phyloP scores from a whole-genome alignment of 371 early-diverging fungal species.

The Mucor irregularis region DNA sequence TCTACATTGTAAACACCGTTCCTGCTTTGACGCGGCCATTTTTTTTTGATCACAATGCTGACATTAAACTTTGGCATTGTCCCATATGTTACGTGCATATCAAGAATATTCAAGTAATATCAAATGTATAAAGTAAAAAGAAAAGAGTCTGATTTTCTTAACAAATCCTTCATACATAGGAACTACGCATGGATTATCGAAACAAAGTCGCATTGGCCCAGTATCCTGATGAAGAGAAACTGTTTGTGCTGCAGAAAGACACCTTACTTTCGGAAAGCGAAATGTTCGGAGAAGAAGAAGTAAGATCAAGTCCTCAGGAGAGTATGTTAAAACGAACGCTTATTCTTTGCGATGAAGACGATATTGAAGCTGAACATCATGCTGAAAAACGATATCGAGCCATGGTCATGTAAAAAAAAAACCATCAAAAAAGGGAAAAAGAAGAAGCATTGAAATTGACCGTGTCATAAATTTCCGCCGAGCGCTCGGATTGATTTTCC shows the following conservation, averaged over 20 bases:
- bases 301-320: not conserved
- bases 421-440: not conserved
- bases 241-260: conserved; percentile 7
- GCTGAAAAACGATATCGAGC: conserved; percentile 11
- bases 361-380: not conserved
- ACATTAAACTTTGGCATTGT: conserved; percentile 24
- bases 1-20: conserved; percentile 17
- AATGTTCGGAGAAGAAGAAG: conserved; percentile 4
- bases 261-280: conserved; percentile 15
- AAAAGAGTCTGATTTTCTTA: not conserved
- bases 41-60: conserved; percentile 18
- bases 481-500: conserved; percentile 7
- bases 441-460: not conserved
- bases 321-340: not conserved
- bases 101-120: conserved; percentile 24
- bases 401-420: conserved; percentile 12
- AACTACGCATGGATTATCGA: conserved; percentile 17
- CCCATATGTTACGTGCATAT: conserved; percentile 28
- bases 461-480: conserved; percentile 1
- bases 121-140: not conserved
- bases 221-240: conserved; percentile 7
- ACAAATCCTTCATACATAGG: conserved; percentile 2
- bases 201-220: conserved; percentile 9
- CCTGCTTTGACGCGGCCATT: conserved; percentile 19
- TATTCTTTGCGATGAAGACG: not conserved